Conservation (phyloP, 2,329 filamentous ascomycete genomes). For the Aaosphaeria arxii region DNA sequence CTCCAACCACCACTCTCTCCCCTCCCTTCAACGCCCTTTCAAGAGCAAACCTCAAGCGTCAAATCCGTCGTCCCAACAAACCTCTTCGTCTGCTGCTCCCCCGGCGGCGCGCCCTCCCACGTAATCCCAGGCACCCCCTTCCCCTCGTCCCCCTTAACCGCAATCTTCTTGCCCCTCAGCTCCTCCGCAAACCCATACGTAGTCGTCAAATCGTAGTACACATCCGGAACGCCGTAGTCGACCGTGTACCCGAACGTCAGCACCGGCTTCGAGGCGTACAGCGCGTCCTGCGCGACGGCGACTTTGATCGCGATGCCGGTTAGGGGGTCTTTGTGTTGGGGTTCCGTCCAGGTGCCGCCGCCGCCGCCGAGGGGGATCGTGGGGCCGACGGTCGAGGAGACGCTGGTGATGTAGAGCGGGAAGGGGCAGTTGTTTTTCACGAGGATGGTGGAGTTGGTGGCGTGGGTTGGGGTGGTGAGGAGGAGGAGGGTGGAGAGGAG, state of each 20-base stretch:
- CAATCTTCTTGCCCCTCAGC: conserved; percentile 1
- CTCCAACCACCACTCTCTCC: not conserved
- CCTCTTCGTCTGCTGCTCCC: conserved; percentile 1
- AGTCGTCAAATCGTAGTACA: conserved; percentile 8
- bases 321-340: conserved; percentile 1
- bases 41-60: conserved; percentile 1
- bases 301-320: conserved; percentile 11
- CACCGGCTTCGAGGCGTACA: not conserved
- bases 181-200: not conserved
- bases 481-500: conserved; percentile 2
- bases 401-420: conserved; percentile 4
- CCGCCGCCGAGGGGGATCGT: not conserved
- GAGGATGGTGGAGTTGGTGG: conserved; percentile 1
- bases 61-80: conserved; percentile 2
- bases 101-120: not conserved
- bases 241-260: conserved; percentile 6
- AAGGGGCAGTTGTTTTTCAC: conserved; percentile 6
- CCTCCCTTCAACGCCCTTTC: not conserved
- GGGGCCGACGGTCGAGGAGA: not conserved
- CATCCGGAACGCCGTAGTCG: not conserved
- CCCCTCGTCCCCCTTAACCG: not conserved
- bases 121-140: not conserved
- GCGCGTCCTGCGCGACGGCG: not conserved
- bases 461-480: not conserved
- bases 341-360: conserved; percentile 3